phyloP scores from a whole-genome alignment of 257 asterid species.

The Rubia yunnanensis region DNA sequence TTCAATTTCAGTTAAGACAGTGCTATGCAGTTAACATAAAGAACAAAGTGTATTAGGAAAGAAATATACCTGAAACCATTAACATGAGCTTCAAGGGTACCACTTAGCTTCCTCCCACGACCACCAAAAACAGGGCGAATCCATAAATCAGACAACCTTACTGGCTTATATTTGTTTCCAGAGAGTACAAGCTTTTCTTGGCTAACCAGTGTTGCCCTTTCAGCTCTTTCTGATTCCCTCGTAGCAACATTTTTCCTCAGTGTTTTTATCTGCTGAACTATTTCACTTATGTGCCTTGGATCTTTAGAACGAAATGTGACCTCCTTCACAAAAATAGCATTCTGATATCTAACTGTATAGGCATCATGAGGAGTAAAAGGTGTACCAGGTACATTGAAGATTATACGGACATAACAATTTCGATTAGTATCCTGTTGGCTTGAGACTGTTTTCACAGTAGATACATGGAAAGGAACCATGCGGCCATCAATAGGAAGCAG shows the following conservation, averaged over 20 bases:
- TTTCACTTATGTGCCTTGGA: constrained; percentile 61
- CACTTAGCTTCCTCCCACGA: constrained; percentile 49
- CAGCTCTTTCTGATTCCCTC: constrained; percentile 77
- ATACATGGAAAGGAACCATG: constrained; percentile 67
- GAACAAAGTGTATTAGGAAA: not conserved
- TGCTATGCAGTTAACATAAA: not conserved
- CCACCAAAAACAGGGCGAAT: constrained; percentile 77
- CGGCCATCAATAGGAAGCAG: constrained; percentile 53
- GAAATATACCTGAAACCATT: constrained; percentile 53
- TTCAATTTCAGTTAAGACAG: constrained; percentile 17
- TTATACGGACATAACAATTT: constrained; percentile 53
- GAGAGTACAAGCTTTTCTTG: constrained; percentile 62
- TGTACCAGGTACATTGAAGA: constrained; percentile 68
- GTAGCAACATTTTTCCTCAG: constrained; percentile 53
- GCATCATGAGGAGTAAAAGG: constrained; percentile 59
- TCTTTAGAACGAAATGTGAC: constrained; percentile 66
- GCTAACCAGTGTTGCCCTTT: constrained; percentile 65
- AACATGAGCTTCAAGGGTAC: constrained; percentile 58
- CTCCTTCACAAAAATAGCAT: constrained; percentile 53
- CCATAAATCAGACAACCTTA: constrained; percentile 56
- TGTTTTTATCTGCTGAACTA: constrained; percentile 52
- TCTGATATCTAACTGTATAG: constrained; percentile 41
- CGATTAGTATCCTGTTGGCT: constrained; percentile 67
- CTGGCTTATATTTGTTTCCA: constrained; percentile 55
- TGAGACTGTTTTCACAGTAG: constrained; percentile 55